phyloP scores from a whole-genome alignment of 495 filamentous ascomycete genomes.

The Penicillium bovifimosum region DNA sequence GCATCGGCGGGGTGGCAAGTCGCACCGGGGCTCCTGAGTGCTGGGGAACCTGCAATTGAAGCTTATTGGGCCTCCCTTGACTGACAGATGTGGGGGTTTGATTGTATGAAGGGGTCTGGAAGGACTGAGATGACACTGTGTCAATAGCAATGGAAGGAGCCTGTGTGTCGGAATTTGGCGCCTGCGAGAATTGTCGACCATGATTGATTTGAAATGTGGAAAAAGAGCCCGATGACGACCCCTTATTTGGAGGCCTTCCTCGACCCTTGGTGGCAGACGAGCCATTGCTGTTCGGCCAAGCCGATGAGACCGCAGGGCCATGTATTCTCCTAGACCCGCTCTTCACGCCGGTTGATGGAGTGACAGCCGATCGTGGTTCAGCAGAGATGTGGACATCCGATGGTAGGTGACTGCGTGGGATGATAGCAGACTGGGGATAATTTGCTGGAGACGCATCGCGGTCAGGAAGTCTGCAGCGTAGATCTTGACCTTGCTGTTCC shows the following conservation, averaged over 20 bases:
- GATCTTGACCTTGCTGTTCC: conserved; percentile 35
- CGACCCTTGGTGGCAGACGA: conserved; percentile 67
- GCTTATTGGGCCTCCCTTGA: conserved; percentile 39
- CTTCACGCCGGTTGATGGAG: conserved; percentile 50
- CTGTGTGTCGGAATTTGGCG: conserved; percentile 22
- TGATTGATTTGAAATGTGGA: conserved; percentile 80
- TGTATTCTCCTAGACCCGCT: conserved; percentile 65
- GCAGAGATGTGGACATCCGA: conserved; percentile 44
- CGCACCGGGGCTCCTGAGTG: conserved; percentile 67
- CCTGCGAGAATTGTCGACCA: conserved; percentile 33
- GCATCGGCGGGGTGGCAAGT: conserved; percentile 68
- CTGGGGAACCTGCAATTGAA: conserved; percentile 78
- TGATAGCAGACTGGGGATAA: conserved; percentile 79
- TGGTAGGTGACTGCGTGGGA: conserved; percentile 50
- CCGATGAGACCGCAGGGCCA: conserved; percentile 90
- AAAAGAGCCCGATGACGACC: conserved; percentile 69
- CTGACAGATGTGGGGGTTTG: conserved; percentile 28
- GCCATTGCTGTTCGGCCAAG: conserved; percentile 72
- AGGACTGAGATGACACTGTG: conserved; percentile 19
- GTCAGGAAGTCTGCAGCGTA: conserved; percentile 44
- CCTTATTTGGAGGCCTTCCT: conserved; percentile 79
- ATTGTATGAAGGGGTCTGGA: conserved; percentile 19
- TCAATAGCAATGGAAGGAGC: conserved; percentile 27
- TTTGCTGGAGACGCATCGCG: conserved; percentile 56
- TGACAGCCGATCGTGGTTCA: conserved; percentile 67